A percentile compares a stretch with the other conserved stretches of the same genome.
These are phyloP conservation scores for Cystobasidium onofrii DNA, from an alignment of 768 basidiomycete species.

Conservation along the genomic window DNA sequence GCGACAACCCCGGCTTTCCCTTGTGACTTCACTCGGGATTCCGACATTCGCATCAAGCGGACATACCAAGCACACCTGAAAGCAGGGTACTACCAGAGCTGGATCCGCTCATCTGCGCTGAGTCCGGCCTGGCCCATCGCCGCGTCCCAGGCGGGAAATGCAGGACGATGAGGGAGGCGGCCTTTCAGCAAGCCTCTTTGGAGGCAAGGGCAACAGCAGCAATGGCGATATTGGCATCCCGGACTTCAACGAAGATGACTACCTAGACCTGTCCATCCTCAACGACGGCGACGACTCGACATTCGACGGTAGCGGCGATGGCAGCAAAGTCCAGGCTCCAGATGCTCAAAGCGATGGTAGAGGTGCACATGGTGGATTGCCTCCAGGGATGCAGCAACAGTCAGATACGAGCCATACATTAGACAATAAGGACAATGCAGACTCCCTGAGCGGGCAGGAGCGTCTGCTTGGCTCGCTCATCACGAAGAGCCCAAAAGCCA, in stretches of 20 bases:
- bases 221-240: background rate
- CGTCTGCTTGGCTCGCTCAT: background rate
- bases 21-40: too few species aligned
- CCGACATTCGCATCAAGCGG: too few species aligned
- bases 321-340: background rate
- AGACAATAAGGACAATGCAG: background rate
- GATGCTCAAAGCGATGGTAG: background rate
- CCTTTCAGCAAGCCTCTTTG: background rate
- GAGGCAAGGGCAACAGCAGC: background rate
- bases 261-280: background rate
- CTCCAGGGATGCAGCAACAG: background rate
- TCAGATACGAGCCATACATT: background rate
- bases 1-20: too few species aligned
- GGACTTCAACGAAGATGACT: slow-evolving; percentile 14
- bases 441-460: background rate
- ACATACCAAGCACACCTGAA: background rate
- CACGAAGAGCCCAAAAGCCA: background rate
- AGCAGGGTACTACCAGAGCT: background rate
- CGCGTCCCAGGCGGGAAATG: background rate
- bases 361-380: background rate
- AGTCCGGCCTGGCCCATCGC: background rate
- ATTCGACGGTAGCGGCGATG: background rate
- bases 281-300: background rate
- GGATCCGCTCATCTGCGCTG: background rate
- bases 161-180: background rate